phyloP scores from a whole-genome alignment of 495 filamentous ascomycete species.

The Xylaria curta region DNA sequence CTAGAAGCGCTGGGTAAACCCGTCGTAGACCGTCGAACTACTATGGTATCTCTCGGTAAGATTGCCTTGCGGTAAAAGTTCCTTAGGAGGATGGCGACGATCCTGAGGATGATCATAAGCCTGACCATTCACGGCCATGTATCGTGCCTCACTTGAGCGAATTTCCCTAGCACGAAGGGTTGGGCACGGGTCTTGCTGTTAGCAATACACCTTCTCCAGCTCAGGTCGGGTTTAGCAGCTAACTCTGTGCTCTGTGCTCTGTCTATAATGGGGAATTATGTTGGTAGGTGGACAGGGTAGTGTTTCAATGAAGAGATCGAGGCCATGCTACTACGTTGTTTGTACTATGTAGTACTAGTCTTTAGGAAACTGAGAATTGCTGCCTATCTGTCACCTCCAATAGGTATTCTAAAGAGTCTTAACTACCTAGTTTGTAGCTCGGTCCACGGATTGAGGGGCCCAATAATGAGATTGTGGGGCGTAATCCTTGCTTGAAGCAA shows the following conservation, averaged over 20 bases:
- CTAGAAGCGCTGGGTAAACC: not conserved
- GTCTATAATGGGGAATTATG: not conserved
- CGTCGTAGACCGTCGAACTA: not conserved
- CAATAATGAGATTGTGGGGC: conserved; percentile 17
- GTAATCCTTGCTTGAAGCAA: not conserved
- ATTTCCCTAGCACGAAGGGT: not conserved
- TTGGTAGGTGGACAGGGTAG: not conserved
- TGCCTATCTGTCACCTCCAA: conserved; percentile 4
- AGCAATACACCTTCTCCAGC: not conserved
- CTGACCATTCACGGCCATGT: not conserved
- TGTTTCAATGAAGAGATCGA: conserved; percentile 6
- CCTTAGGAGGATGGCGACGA: not conserved
- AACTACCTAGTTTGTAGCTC: not conserved
- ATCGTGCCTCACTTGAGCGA: conserved; percentile 8
- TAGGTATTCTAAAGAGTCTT: not conserved
- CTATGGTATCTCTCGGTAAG: not conserved
- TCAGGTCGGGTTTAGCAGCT: conserved; percentile 1
- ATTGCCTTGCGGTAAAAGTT: not conserved
- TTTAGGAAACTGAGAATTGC: conserved; percentile 19
- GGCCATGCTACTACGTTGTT: conserved; percentile 3
- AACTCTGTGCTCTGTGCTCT: not conserved
- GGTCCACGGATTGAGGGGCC: conserved; percentile 3
- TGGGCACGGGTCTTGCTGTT: not conserved
- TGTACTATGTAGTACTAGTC: too few species aligned
- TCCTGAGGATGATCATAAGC: not conserved